phyloP scores from a whole-genome alignment of 225 moss, liverwort and hornwort species.

The Rhytidiadelphus loreus region DNA sequence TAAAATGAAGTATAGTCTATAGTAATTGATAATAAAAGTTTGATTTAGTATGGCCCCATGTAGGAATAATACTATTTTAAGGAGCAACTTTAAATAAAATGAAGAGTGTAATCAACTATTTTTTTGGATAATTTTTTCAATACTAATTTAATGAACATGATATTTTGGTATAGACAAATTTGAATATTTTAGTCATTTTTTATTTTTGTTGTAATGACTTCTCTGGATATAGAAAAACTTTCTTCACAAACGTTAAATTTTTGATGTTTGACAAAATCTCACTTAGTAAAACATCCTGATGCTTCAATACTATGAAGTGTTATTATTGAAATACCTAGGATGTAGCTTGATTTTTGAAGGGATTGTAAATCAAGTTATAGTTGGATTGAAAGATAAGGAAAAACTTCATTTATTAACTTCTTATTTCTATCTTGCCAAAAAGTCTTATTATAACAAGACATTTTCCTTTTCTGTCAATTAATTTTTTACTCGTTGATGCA shows the following conservation, averaged over 20 bases:
- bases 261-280: not conserved
- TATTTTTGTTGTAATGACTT: not conserved
- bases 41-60: too few relatives aligned
- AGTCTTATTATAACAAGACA: not conserved
- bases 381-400: not conserved
- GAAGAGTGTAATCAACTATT: not conserved
- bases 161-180: not conserved
- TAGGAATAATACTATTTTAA: not conserved
- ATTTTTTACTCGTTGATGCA: not conserved
- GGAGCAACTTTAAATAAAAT: not conserved
- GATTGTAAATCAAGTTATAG: too few relatives aligned
- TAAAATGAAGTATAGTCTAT: too few relatives aligned
- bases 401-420: not conserved
- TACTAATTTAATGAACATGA: not conserved
- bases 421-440: not conserved
- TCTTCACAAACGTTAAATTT: not conserved
- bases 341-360: not conserved
- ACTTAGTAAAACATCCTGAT: not conserved
- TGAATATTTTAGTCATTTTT: not conserved
- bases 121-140: not conserved
- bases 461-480: not conserved
- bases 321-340: not conserved
- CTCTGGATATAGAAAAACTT: not conserved
- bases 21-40: too few relatives aligned
- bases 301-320: not conserved